These are phyloP conservation scores for Trapa bicornis DNA, from an alignment of 345 rosid species.

Conservation along the genomic window DNA sequence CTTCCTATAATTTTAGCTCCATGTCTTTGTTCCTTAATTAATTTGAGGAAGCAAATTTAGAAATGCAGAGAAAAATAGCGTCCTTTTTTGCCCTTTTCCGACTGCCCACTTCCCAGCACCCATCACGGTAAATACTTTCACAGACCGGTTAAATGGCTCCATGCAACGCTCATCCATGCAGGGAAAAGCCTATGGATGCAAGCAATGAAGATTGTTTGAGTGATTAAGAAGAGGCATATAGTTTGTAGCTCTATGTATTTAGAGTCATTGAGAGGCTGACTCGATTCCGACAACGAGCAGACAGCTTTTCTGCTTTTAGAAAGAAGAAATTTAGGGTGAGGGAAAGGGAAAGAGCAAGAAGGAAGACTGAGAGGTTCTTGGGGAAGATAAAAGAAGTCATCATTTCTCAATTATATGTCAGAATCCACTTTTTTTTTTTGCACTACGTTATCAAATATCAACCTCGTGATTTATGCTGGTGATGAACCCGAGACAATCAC, in stretches of 20 bases:
- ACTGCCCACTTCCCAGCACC: too few species aligned
- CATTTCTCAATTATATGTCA: conserved; percentile 68
- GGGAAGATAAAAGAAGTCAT: conserved; percentile 38
- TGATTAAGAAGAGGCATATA: conserved; percentile 16
- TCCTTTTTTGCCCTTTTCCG: too few species aligned
- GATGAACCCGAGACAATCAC: conserved; percentile 20
- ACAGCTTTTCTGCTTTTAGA: conserved; percentile 25
- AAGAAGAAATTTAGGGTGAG: conserved; percentile 9
- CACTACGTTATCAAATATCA: conserved; percentile 29
- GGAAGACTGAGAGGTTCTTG: background rate
- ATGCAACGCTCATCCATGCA: background rate
- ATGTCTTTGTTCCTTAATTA: too few species aligned
- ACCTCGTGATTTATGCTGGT: conserved; percentile 46
- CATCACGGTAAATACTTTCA: too few species aligned
- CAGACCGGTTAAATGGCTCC: too few species aligned
- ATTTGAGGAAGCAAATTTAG: too few species aligned
- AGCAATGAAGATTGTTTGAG: background rate
- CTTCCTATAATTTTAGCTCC: background rate
- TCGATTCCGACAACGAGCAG: conserved; percentile 16
- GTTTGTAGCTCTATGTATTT: too few species aligned
- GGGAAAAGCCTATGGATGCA: background rate
- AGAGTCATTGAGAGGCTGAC: background rate
- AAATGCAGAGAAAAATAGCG: too few species aligned
- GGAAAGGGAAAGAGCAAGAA: too few species aligned
- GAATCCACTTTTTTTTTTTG: conserved; percentile 17